These are phyloP conservation scores for Pascua sp. DNA, from an alignment of 1,284 basidiomycete species.

Conservation along the genomic window DNA sequence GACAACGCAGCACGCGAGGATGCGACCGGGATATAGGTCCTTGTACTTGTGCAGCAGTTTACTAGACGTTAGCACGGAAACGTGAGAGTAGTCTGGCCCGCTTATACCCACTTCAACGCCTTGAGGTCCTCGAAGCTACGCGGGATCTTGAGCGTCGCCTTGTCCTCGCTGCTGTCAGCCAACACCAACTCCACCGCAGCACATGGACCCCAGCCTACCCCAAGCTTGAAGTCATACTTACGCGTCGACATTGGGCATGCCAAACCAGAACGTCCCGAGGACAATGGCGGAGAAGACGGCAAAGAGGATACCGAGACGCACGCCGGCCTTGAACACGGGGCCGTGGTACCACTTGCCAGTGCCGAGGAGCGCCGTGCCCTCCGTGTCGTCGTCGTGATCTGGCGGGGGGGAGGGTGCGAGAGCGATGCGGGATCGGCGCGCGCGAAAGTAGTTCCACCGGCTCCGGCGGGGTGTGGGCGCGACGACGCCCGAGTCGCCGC, in stretches of 20 bases:
- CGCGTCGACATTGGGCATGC: slow-evolving; percentile 73
- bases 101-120: slow-evolving; percentile 60
- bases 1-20: slow-evolving; percentile 74
- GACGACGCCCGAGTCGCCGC: neutral
- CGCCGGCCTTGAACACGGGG: slow-evolving; percentile 69
- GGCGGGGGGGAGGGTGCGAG: too few relatives aligned
- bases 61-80: slow-evolving; percentile 21
- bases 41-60: slow-evolving; percentile 81
- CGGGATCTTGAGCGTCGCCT: slow-evolving; percentile 68
- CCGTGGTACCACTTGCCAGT: slow-evolving; percentile 40
- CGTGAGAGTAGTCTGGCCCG: neutral
- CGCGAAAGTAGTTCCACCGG: too few relatives aligned
- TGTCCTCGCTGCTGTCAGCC: slow-evolving; percentile 60
- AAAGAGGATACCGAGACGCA: slow-evolving; percentile 79
- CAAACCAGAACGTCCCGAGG: slow-evolving; percentile 70
- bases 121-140: slow-evolving; percentile 78
- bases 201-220: too few relatives aligned
- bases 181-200: neutral
- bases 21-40: slow-evolving; percentile 73
- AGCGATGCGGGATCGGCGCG: too few relatives aligned
- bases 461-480: neutral
- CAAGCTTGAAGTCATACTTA: slow-evolving; percentile 50
- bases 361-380: too few relatives aligned
- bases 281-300: slow-evolving; percentile 64
- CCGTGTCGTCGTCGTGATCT: too few relatives aligned